Conservation (phyloP, 164 flowering plant species). For the Hamamelis virginiana region DNA sequence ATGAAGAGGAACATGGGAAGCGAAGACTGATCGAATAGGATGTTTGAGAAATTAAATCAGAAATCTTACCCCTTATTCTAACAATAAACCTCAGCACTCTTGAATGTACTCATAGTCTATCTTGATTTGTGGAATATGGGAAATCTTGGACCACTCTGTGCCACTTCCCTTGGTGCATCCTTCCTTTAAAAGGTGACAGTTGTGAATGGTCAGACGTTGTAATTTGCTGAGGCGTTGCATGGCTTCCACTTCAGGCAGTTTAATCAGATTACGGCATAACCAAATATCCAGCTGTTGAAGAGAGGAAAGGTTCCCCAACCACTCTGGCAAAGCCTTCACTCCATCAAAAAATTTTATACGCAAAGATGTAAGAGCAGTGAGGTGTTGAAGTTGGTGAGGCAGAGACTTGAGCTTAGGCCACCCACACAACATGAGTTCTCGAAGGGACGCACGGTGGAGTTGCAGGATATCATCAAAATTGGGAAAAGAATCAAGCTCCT, state of each 20-base stretch:
- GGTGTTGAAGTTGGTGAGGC: constrained; percentile 8
- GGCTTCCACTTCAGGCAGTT: constrained; percentile 8
- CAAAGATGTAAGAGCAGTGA: not conserved
- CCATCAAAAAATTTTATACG: not conserved
- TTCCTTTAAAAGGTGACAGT: not conserved
- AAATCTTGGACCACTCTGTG: constrained; percentile 2
- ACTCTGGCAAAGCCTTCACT: constrained; percentile 3
- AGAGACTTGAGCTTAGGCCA: constrained; percentile 11
- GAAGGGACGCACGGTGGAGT: not conserved
- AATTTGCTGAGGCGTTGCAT: constrained; percentile 4
- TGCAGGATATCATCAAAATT: not conserved
- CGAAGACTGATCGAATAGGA: too few species aligned
- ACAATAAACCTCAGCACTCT: too few species aligned
- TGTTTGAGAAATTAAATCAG: too few species aligned
- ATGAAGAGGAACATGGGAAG: too few species aligned
- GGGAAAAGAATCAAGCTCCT: constrained; percentile 3
- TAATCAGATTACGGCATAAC: not conserved
- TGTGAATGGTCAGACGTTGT: not conserved
- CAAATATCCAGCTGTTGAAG: not conserved
- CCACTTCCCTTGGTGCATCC: not conserved
- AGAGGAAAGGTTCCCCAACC: not conserved
- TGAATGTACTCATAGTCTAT: too few species aligned
- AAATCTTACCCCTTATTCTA: too few species aligned
- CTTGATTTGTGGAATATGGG: constrained; percentile 5
- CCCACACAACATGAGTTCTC: not conserved